phyloP scores from a whole-genome alignment of 192 early-diverging fungal genomes.

The Coemansia asiatica region DNA sequence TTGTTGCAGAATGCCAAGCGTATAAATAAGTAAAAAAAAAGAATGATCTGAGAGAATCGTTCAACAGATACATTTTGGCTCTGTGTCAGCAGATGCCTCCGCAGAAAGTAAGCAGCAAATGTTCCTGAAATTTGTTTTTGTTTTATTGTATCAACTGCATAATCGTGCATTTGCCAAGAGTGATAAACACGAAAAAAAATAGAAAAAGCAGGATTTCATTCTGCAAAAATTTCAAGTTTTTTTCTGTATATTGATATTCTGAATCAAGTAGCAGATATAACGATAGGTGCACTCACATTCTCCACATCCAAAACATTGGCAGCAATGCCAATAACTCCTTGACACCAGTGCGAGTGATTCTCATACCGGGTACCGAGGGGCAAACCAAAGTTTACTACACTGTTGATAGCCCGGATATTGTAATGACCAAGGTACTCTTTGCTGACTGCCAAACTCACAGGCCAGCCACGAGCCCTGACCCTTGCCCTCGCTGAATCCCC shows the following conservation, averaged over 20 bases:
- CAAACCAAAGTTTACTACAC: conserved; percentile 21
- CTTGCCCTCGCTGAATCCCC: conserved; percentile 6
- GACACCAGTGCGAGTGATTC: conserved; percentile 10
- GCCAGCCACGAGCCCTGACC: conserved; percentile 21
- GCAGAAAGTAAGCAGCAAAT: background rate
- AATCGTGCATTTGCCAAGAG: background rate
- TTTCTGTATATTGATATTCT: too few relatives aligned
- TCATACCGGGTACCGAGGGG: conserved; percentile 9
- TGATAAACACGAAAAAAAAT: background rate
- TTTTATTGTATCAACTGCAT: background rate
- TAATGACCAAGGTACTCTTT: conserved; percentile 24
- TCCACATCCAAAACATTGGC: conserved; percentile 18
- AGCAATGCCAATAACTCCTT: conserved; percentile 20
- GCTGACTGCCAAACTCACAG: conserved; percentile 20
- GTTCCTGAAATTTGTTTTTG: too few relatives aligned
- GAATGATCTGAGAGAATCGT: too few relatives aligned
- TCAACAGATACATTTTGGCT: too few relatives aligned
- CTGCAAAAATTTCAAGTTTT: background rate
- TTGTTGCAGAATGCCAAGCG: conserved; percentile 1
- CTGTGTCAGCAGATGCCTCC: too few relatives aligned
- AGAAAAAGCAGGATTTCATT: background rate
- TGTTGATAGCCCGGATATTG: conserved; percentile 25
- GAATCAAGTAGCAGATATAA: conserved; percentile 6
- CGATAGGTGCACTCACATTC: conserved; percentile 23
- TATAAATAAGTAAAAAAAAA: too few relatives aligned